Evolutionary conservation across 352 stramenopile species (phyloP).

Genomic region (Globisporangium spiculum): DNA sequence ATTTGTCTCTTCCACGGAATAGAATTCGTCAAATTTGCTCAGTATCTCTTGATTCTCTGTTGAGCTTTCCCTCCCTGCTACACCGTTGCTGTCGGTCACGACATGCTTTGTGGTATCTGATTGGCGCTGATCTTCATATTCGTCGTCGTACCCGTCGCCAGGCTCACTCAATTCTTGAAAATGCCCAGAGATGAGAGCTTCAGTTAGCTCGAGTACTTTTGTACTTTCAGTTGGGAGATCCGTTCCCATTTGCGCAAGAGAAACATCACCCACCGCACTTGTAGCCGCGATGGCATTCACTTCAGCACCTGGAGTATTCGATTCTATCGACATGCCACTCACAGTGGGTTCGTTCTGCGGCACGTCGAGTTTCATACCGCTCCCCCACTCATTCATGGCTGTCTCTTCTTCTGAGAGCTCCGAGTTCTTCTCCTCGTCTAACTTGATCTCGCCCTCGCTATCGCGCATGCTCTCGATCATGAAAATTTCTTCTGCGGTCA

Average conservation of each 20-base stretch:
- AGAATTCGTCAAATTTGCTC: not conserved
- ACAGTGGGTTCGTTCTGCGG: not conserved
- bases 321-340: not conserved
- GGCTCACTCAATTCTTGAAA: not conserved
- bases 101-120: not conserved
- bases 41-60: not conserved
- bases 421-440: not conserved
- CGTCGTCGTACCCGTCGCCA: slow-evolving; percentile 17
- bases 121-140: slow-evolving; percentile 2
- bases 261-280: not conserved
- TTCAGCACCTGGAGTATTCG: not conserved
- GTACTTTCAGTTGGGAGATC: not conserved
- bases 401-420: not conserved
- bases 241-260: not conserved
- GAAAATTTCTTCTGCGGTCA: slow-evolving; percentile 13
- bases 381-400: not conserved
- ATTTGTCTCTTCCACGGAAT: slow-evolving; percentile 16
- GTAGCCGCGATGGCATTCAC: not conserved
- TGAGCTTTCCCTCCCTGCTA: not conserved
- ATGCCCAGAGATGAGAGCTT: not conserved
- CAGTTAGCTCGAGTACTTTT: not conserved
- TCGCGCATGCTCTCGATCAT: slow-evolving; percentile 1
- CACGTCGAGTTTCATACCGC: not conserved
- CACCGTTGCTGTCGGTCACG: not conserved
- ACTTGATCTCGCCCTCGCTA: not conserved